Base-by-base conservation (phyloP, 2,329 filamentous ascomycete species). In the Aspergillus awamori region DNA sequence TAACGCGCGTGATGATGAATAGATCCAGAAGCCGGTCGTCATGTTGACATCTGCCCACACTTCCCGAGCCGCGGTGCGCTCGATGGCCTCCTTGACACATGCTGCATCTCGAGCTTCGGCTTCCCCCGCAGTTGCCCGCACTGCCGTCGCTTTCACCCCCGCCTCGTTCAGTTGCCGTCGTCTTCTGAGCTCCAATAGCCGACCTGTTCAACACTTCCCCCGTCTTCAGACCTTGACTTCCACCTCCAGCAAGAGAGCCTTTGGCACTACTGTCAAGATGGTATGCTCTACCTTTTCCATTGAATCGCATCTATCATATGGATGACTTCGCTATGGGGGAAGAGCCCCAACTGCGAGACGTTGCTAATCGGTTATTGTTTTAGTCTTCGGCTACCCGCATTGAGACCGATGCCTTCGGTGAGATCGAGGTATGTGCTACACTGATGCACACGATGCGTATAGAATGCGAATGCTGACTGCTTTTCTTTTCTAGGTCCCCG, bases 341-440 rank as follows among this genome's bases (percentile, higher is more conserved):
- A 20, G 49, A n/a, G 26, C n/a, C 8, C 10, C 10, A 22, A 20
- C 20, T 45, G 17, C 20, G 20, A 45, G 20, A 45, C 41, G 13
- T 45, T 30, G 45, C 60, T 67, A 51, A 67, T 57, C 43, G 51
- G 49, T 43, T 28, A n/a, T 24, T 41, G 39, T 5, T 24, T 26
- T 69, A 78, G 76, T 72, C 76, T 70, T 69, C 73, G 45, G 72
- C 65, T 62, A 90, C 88, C 67, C 88, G 95, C 80, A 92, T 89
- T 73, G 95, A 99, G 82, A 95, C 87, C 80, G 95, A 99, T 84
- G 95, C 95, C 80, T 98, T 98, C 84, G 95, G 95, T 81, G 93
- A 96, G 83, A 87, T 99, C 78, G 88, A 97, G 75, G 81, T 82
- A 63, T 66, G 75, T 22, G n/a, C 20, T 6, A 43, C 17, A 24